Evolutionary conservation across 1,284 basidiomycete genomes (phyloP).

Genomic region (Pyrrhoderma lamaoense): DNA sequence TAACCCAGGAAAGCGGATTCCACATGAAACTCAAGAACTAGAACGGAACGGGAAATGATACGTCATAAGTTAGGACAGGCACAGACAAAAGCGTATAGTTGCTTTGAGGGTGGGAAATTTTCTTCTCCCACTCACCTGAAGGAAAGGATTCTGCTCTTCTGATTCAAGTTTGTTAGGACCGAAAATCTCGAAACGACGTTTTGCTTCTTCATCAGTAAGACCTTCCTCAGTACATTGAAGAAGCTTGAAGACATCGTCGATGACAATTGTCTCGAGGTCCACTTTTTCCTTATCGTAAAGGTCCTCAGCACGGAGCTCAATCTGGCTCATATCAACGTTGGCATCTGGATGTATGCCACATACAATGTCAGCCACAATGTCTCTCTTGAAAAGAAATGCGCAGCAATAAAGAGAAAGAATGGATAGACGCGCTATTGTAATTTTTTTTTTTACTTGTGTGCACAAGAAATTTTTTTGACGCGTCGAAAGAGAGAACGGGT

Average conservation of each 20-base stretch:
- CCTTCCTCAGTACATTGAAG: constrained; percentile 85
- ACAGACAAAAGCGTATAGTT: neutral
- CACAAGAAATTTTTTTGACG: neutral
- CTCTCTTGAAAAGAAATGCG: neutral
- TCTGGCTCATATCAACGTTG: constrained; percentile 83
- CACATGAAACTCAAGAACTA: constrained; percentile 97
- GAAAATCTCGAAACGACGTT: constrained; percentile 86
- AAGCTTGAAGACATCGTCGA: constrained; percentile 95
- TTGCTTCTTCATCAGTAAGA: constrained; percentile 69
- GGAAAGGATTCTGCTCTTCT: constrained; percentile 81
- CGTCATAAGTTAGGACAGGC: neutral
- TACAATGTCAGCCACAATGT: constrained; percentile 13
- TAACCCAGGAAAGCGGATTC: constrained; percentile 99
- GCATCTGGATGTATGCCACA: constrained; percentile 48
- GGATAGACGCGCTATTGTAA: no score
- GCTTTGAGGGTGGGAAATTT: neutral
- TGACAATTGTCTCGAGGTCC: constrained; percentile 93
- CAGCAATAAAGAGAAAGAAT: neutral
- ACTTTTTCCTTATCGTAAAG: constrained; percentile 99
- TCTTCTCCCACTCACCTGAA: constrained; percentile 50
- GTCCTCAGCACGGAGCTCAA: constrained; percentile 90
- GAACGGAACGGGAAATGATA: constrained; percentile 1
- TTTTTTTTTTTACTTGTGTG: no score
- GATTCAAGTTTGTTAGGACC: constrained; percentile 94
- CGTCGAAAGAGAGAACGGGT: constrained; percentile 3